Evolutionary conservation across 805 yeast species (phyloP).

Genomic region (Candida insectorum): DNA sequence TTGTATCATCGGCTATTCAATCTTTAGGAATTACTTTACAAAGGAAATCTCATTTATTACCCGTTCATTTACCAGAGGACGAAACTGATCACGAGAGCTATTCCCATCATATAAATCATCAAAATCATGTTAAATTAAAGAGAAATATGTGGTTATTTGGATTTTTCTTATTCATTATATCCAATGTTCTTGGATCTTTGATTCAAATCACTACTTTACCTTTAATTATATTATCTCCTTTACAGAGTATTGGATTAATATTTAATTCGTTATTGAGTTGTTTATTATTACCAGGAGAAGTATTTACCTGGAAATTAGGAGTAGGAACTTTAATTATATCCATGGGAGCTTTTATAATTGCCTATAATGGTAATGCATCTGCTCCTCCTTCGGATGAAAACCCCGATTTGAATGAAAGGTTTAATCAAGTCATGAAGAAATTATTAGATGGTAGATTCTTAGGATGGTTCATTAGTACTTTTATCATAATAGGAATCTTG

Average conservation of each 20-base stretch:
- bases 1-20: conserved; percentile 73
- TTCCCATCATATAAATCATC: conserved; percentile 23
- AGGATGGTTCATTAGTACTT: conserved; percentile 49
- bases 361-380: conserved; percentile 59
- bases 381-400: conserved; percentile 19
- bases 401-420: conserved; percentile 21
- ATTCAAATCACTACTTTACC: conserved; percentile 85
- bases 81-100: conserved; percentile 12
- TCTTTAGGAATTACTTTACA: conserved; percentile 81
- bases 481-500: conserved; percentile 23
- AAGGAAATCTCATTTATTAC: conserved; percentile 66
- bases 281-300: conserved; percentile 61
- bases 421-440: conserved; percentile 39
- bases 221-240: conserved; percentile 70
- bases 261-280: conserved; percentile 76
- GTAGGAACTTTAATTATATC: conserved; percentile 67
- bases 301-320: conserved; percentile 54
- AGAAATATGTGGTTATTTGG: conserved; percentile 75
- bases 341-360: conserved; percentile 74
- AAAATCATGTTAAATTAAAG: conserved; percentile 29
- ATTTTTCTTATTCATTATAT: conserved; percentile 60
- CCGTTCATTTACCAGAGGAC: conserved; percentile 16
- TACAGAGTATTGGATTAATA: conserved; percentile 85
- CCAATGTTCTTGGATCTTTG: conserved; percentile 77
- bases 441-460: conserved; percentile 46